Evolutionary conservation across 2,329 filamentous ascomycete genomes (phyloP), one percentile per base, ranked within the genome.

Genomic region (Zymoseptoria brevis): DNA sequence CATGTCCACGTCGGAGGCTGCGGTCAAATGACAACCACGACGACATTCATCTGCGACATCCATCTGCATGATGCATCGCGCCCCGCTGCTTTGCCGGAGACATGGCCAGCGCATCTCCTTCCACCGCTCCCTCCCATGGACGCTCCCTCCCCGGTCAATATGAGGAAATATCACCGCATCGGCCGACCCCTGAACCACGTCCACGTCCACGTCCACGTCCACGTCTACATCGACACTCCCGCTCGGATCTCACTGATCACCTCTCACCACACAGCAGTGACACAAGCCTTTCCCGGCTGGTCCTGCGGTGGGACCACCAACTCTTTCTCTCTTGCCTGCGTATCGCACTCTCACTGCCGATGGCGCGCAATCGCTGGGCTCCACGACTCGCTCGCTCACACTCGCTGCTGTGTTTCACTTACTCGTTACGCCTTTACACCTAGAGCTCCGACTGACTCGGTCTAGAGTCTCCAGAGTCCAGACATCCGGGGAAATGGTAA

Each of bases 241-340:
- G 26, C 26, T 29, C 26, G 7, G 26, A 67, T 62, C 62, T 64
- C 35, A 45, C 16, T 16, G 63, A 65, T 65, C 64, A 62, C 30
- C 57, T 61, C 50, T 56, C 57, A 53, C 59, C 63, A 61, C 56
- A 29, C 26, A 29, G 7, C 29, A 57, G 64, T 66, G 21, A 54
- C 62, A 66, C 65, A 64, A 57, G 57, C 50, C 59, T 55, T 59
- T 59, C 60, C 58, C 56, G 53, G 26, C 8, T 29, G 26, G 26
- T 8, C 26, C 59, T 68, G 62, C 60, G 52, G 62, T 62, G 64
- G 62, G 59, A 64, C 64, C 62, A 59, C 54, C 60, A 56, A 56
- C 21, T 22, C 21, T 22, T 61, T 62, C 26, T 29, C 26, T 29
- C 62, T 59, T 62, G 61, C 55, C 50, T 55, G 57, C 35, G 35